Evolutionary conservation across 169 alveolate genomes (phyloP), one percentile per base, ranked within the genome.

Genomic region (Plasmodium ovale): DNA sequence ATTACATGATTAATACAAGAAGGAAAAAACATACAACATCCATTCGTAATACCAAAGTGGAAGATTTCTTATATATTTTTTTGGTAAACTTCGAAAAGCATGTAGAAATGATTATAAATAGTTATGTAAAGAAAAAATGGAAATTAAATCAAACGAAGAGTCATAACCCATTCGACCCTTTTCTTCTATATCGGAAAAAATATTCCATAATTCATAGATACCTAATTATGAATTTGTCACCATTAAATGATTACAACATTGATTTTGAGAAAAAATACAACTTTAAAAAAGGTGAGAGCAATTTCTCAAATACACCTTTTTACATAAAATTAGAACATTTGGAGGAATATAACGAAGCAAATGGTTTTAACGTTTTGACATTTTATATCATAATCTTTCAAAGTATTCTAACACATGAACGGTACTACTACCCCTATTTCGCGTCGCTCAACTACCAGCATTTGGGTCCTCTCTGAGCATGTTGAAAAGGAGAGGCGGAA

Each of bases 181-280:
- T 53, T 69, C 25, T 39, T 69, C 58, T 49, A 51, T 82, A 82
- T 70, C 54, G 33, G 37, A 82, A 44, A 35, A 82, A 54, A 35
- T 82, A 49, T 82, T 82, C 90, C 37, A 54, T 82, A 3, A 82
- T 82, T 51, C 90, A 82, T 70, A 82, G 70, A 82, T 82, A 49
- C 39, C 25, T 82, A 12, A 27, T 19, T 39, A 67, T 37, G 71
- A 82, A 82, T 35, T 33, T 82, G 16, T 82, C 84, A n/a, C 84
- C 90, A 29, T 4, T 65, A 5, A 82, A 82, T 82, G 58, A 82
- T 69, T 82, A 65, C 56, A 25, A 65, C 35, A 60, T 74, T 5
- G 90, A 82, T 56, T 82, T 82, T 82, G 90, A 82, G 33, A 54
- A 58, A 56, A 65, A 47, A 49, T 82, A 82, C 29, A 16, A 65